Percentiles rank a stretch among this genome's conserved stretches.
Conservation (phyloP, 2,329 filamentous ascomycete species). For the Colletotrichum tropicale region DNA sequence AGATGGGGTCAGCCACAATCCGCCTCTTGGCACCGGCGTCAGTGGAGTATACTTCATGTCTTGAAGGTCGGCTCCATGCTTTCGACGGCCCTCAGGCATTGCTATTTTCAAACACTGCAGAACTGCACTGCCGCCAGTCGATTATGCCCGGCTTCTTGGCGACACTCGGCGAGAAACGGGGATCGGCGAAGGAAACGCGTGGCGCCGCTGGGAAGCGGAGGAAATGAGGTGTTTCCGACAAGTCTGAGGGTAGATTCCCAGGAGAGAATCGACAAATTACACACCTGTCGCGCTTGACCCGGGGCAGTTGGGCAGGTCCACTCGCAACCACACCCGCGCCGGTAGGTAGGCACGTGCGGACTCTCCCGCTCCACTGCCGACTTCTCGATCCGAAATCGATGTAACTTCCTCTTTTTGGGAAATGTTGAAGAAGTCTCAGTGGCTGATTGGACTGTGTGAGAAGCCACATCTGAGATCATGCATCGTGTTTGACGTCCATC, state of each 20-base stretch:
- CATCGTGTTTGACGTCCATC: background rate
- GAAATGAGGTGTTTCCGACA: background rate
- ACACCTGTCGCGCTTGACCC: background rate
- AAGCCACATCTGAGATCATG: background rate
- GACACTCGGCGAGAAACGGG: background rate
- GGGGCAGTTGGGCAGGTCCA: background rate
- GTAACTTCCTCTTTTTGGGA: background rate
- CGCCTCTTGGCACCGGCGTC: background rate
- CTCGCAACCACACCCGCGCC: background rate
- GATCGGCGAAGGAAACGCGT: background rate
- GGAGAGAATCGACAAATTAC: background rate
- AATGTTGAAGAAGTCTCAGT: background rate
- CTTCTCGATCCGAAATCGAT: background rate
- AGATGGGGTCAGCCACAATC: slow-evolving; percentile 2
- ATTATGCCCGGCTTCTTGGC: background rate
- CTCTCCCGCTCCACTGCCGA: background rate
- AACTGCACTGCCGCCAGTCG: background rate
- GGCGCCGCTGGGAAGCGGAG: background rate
- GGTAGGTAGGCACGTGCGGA: background rate
- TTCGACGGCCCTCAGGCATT: background rate
- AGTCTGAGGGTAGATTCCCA: background rate
- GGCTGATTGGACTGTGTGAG: background rate
- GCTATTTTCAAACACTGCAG: background rate
- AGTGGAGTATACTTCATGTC: background rate
- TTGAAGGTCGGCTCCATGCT: background rate